A percentile compares a stretch with the other conserved stretches of the same genome.
Conservation (phyloP, 305 asterid species). For the Stenogyne calaminthoides region DNA sequence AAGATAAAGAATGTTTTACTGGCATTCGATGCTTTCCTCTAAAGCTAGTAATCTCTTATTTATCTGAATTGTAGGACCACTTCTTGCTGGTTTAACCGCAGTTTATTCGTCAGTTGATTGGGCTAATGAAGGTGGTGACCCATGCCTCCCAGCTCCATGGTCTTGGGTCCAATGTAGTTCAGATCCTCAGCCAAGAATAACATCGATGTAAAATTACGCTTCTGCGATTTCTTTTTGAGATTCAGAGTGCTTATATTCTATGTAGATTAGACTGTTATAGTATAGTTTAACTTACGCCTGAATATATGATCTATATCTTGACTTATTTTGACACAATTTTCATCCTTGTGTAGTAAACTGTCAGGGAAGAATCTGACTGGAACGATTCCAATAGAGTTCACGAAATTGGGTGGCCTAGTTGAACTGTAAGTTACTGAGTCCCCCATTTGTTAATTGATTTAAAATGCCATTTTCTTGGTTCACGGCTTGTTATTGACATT, state of each 20-base stretch:
- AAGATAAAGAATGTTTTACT: not conserved
- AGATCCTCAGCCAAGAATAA: slow-evolving; percentile 75
- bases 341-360: slow-evolving; percentile 64
- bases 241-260: not conserved
- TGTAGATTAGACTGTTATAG: not conserved
- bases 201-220: slow-evolving; percentile 57
- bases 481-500: slow-evolving; percentile 17
- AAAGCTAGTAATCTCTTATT: slow-evolving; percentile 19
- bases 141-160: slow-evolving; percentile 95
- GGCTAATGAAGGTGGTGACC: slow-evolving; percentile 98
- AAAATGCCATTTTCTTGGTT: not conserved
- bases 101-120: slow-evolving; percentile 56
- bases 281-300: slow-evolving; percentile 7
- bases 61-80: slow-evolving; percentile 58
- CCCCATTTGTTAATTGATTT: not conserved
- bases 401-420: slow-evolving; percentile 30
- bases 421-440: slow-evolving; percentile 29
- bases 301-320: slow-evolving; percentile 14
- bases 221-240: not conserved
- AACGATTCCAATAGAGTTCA: slow-evolving; percentile 60
- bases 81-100: slow-evolving; percentile 53
- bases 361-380: slow-evolving; percentile 79
- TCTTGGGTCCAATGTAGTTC: slow-evolving; percentile 88
- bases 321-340: not conserved
- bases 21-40: slow-evolving; percentile 8